These are phyloP conservation scores for Leishmania amazonensis DNA, from an alignment of 208 protist genomes.

Conservation along the genomic window DNA sequence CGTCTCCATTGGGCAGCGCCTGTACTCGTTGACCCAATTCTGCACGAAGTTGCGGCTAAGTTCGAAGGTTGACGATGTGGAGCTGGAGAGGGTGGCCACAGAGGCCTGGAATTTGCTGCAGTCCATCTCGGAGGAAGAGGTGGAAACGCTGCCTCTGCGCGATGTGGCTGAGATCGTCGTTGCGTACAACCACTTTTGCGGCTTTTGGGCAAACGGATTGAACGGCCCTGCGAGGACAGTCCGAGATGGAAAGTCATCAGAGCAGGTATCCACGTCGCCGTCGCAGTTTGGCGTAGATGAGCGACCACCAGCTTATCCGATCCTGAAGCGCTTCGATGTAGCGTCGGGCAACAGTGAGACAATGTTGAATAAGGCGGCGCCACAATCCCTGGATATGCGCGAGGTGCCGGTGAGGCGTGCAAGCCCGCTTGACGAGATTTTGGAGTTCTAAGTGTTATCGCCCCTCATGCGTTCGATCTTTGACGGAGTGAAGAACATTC, in stretches of 20 bases:
- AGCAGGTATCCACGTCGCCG: not conserved
- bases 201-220: slow-evolving; percentile 60
- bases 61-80: not conserved
- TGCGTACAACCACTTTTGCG: slow-evolving; percentile 67
- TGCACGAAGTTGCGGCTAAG: not conserved
- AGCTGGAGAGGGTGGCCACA: slow-evolving; percentile 19
- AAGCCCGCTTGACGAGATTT: slow-evolving; percentile 57
- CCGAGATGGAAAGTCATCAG: not conserved
- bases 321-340: slow-evolving; percentile 14
- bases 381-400: not conserved
- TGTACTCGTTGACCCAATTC: slow-evolving; percentile 31
- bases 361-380: not conserved
- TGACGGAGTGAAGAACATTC: not conserved
- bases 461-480: too few species aligned
- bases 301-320: slow-evolving; percentile 13
- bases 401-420: slow-evolving; percentile 39
- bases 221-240: slow-evolving; percentile 38
- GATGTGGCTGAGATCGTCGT: slow-evolving; percentile 61
- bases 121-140: slow-evolving; percentile 37
- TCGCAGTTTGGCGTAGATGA: not conserved
- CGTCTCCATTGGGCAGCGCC: slow-evolving; percentile 8
- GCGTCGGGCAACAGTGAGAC: not conserved
- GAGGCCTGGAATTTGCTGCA: slow-evolving; percentile 68
- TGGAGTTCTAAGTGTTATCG: slow-evolving; percentile 47
- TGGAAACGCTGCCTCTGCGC: slow-evolving; percentile 30